Evolutionary conservation across 2,329 filamentous ascomycete species (phyloP), one percentile per base, ranked within the genome.

Genomic region (Endocalyx cinctus): DNA sequence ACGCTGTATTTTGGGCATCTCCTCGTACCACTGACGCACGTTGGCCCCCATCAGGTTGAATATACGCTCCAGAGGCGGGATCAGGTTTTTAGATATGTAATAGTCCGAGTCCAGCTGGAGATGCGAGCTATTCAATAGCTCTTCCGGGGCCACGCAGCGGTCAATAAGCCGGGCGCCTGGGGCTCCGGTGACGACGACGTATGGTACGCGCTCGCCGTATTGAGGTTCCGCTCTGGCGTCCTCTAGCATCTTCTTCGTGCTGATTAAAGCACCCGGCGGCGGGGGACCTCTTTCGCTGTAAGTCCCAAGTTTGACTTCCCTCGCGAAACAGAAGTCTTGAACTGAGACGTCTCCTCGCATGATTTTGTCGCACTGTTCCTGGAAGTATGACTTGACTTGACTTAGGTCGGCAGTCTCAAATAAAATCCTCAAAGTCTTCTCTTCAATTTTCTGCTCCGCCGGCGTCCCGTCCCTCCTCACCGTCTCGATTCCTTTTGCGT

Each of bases 401-500:
- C 84, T 92, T 12, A 98, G 71, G 59, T 98, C 90, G 13, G 84
- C 77, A 0, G 89, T 95, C 31, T 88, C 82, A 52, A 98, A 98
- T 2, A 98, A 73, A 3, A 94, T 74, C 54, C 86, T 89, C 22
- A 98, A 69, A 0, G 86, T 84, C 49, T 87, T 92, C 58, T 97
- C 92, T 60, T 96, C 87, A 29, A 98, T 94, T 66, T 92, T 96
- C 56, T 97, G 90, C 60, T 95, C 87, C 0, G 89, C 90, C 0
- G 90, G 89, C 1, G 89, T 97, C 25, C 92, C 92, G 56, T 98
- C 92, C 30, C 92, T 78, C 2, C 94, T 81, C 6, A 98, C 90
- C 0, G 94, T 98, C 66, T 98, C 94, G 43, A 97, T 98, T 18
- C 94, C 92, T 60, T 98, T 98, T 37, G 92, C 94, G 56, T 98